Evolutionary conservation across 805 yeast species (phyloP).

Genomic region (Metschnikowia kofuensis): DNA sequence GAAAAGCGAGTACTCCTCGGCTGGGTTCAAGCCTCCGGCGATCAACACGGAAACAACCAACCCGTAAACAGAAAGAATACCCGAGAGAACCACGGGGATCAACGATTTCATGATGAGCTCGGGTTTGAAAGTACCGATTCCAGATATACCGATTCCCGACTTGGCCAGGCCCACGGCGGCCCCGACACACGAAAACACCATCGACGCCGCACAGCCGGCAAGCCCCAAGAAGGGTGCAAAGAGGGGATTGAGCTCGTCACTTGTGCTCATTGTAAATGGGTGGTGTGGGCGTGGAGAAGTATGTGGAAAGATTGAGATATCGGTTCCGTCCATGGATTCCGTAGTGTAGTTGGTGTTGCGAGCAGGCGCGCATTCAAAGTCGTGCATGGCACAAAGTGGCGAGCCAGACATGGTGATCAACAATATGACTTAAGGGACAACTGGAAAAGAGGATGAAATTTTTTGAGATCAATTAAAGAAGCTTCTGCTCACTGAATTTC

Average conservation of each 20-base stretch:
- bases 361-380: background rate
- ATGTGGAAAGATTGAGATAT: background rate
- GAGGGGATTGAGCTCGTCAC: constrained; percentile 72
- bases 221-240: constrained; percentile 98
- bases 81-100: constrained; percentile 97
- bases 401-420: too few species aligned
- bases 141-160: constrained; percentile 96
- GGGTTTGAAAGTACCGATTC: constrained; percentile 97
- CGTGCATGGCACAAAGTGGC: too few species aligned
- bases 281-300: background rate
- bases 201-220: constrained; percentile 94
- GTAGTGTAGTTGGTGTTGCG: background rate
- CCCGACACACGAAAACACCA: constrained; percentile 91
- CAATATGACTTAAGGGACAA: too few species aligned
- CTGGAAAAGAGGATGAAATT: too few species aligned
- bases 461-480: too few species aligned
- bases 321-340: background rate
- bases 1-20: constrained; percentile 76
- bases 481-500: too few species aligned
- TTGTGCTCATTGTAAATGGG: constrained; percentile 21
- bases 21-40: constrained; percentile 84
- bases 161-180: constrained; percentile 99
- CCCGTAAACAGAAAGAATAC: constrained; percentile 96
- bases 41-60: constrained; percentile 93
- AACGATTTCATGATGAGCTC: constrained; percentile 93